A percentile compares a stretch with the other conserved stretches of the same genome.
These are phyloP conservation scores for Poa annua DNA, from an alignment of 176 grass and related monocot species.

Conservation along the genomic window DNA sequence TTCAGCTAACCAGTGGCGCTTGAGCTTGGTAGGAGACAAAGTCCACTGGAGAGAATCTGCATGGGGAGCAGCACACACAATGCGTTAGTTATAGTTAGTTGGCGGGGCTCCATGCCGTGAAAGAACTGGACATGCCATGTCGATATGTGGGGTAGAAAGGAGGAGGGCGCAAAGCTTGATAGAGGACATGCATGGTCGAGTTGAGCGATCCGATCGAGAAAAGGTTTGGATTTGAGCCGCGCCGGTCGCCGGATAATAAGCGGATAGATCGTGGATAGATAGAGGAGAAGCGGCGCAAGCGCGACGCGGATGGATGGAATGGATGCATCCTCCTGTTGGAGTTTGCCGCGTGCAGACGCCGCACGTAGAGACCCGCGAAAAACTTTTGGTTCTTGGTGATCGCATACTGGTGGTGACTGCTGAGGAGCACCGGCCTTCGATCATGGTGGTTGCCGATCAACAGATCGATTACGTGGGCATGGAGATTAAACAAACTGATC, in stretches of 20 bases:
- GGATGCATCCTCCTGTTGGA: slow-evolving; percentile 12
- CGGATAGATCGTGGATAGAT: neutral
- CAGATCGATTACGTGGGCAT: slow-evolving; percentile 29
- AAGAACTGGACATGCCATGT: neutral
- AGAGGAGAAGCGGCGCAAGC: neutral
- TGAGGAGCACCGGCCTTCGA: too few species aligned
- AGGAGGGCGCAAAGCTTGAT: neutral
- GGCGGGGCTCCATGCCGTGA: neutral
- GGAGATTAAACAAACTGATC: slow-evolving; percentile 24
- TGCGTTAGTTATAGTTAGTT: neutral
- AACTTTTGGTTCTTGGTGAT: too few species aligned
- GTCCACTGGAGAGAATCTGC: neutral
- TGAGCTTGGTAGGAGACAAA: neutral
- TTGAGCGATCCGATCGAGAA: slow-evolving; percentile 28
- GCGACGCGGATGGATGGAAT: neutral
- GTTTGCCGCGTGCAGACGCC: neutral
- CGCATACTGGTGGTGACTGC: neutral
- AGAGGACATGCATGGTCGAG: neutral
- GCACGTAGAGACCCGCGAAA: too few species aligned
- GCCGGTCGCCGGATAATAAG: slow-evolving; percentile 11
- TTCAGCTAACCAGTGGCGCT: too few species aligned
- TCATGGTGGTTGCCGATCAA: slow-evolving; percentile 1
- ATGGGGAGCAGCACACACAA: neutral
- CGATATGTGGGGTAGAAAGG: neutral
- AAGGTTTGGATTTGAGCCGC: neutral